Percentiles rank a stretch among this genome's conserved stretches.
Evolutionary conservation across 2,329 filamentous ascomycete species (phyloP).

Genomic region (Ilyonectria destructans): DNA sequence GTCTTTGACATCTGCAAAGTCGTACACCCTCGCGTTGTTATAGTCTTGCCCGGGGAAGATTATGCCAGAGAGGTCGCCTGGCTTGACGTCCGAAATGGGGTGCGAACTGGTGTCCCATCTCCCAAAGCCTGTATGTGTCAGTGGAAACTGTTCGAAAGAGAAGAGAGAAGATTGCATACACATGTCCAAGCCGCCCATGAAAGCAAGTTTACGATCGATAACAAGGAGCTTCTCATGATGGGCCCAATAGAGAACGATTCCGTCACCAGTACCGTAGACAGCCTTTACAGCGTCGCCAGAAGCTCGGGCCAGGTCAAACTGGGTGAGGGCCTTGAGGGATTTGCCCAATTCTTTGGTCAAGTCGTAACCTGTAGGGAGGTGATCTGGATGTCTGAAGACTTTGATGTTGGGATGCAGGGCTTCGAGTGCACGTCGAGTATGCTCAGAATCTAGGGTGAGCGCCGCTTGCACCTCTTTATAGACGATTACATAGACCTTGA

Average conservation of each 20-base stretch:
- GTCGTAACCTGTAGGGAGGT: slow-evolving; percentile 81
- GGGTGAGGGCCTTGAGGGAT: slow-evolving; percentile 66
- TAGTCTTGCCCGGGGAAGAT: slow-evolving; percentile 93
- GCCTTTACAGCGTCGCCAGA: slow-evolving; percentile 82
- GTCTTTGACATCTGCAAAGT: slow-evolving; percentile 83
- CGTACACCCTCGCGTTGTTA: slow-evolving; percentile 89
- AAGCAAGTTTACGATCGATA: slow-evolving; percentile 83
- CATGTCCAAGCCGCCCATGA: slow-evolving; percentile 93
- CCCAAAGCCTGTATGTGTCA: slow-evolving; percentile 74
- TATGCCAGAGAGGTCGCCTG: slow-evolving; percentile 81
- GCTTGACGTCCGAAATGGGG: slow-evolving; percentile 87
- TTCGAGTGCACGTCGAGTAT: slow-evolving; percentile 87
- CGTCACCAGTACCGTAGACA: slow-evolving; percentile 86
- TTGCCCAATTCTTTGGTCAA: slow-evolving; percentile 79
- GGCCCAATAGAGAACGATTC: slow-evolving; percentile 90
- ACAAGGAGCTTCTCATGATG: slow-evolving; percentile 94
- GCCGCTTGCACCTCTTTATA: slow-evolving; percentile 93
- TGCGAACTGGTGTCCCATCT: slow-evolving; percentile 91
- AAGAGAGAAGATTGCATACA: slow-evolving; percentile 63
- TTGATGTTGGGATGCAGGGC: slow-evolving; percentile 86
- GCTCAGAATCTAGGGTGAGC: slow-evolving; percentile 75
- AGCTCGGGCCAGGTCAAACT: slow-evolving; percentile 74
- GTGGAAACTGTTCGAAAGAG: neutral
- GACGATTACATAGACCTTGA: slow-evolving; percentile 88
- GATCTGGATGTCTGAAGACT: slow-evolving; percentile 93